phyloP scores from a whole-genome alignment of 225 moss, liverwort and hornwort genomes.

The Takakia lepidozioides region DNA sequence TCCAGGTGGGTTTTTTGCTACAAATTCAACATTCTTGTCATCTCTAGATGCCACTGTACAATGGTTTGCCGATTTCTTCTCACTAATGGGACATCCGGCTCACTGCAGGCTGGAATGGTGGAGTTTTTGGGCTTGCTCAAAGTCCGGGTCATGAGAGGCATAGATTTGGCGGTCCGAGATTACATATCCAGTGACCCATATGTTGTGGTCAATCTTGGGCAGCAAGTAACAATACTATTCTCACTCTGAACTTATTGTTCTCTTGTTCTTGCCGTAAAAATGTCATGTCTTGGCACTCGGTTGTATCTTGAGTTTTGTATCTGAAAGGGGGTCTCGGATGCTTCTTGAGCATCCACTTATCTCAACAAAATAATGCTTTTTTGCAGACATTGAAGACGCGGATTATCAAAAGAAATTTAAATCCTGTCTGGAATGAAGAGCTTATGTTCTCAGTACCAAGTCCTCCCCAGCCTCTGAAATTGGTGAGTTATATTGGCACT shows the following conservation, averaged over 20 bases:
- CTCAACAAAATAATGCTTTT: no score
- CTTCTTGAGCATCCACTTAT: no score
- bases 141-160: conserved; percentile 69
- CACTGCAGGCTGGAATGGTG: conserved; percentile 88
- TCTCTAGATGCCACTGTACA: no score
- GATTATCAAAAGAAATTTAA: conserved; percentile 88
- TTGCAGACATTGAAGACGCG: conserved; percentile 65
- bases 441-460: conserved; percentile 92
- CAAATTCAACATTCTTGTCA: no score
- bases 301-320: background rate
- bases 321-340: no score
- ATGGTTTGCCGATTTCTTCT: no score
- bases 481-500: no score
- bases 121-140: conserved; percentile 94
- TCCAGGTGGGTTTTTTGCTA: no score
- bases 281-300: background rate
- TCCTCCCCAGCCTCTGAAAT: conserved; percentile 67
- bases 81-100: no score
- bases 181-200: conserved; percentile 88
- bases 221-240: conserved; percentile 86
- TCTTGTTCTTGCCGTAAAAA: background rate
- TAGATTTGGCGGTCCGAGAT: conserved; percentile 78
- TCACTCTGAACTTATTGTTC: background rate
- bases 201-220: conserved; percentile 70
- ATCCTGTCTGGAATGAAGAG: conserved; percentile 97